Conservation (phyloP, 2,329 filamentous ascomycete genomes). For the Colletotrichum shisoi region DNA sequence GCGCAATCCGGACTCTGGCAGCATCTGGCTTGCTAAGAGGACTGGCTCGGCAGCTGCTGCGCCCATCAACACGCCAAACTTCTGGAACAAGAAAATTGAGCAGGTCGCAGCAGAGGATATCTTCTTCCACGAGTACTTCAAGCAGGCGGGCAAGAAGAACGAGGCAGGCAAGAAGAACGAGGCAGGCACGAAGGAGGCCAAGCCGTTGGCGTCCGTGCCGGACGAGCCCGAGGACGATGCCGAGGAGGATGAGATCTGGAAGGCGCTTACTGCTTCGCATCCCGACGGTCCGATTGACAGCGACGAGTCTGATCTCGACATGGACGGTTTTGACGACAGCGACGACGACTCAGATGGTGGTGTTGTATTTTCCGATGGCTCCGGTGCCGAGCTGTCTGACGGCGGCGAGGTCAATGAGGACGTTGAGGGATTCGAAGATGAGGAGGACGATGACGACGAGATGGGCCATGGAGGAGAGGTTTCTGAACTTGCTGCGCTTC, state of each 20-base stretch:
- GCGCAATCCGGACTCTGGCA: slow-evolving; percentile 63
- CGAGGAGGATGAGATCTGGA: slow-evolving; percentile 86
- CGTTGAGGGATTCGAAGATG: slow-evolving; percentile 50
- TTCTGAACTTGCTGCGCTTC: slow-evolving; percentile 1
- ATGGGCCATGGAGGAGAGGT: slow-evolving; percentile 43
- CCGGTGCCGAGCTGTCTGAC: slow-evolving; percentile 58
- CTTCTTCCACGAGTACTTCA: slow-evolving; percentile 99
- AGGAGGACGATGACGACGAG: slow-evolving; percentile 65
- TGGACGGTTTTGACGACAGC: slow-evolving; percentile 57
- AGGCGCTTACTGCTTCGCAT: slow-evolving; percentile 81
- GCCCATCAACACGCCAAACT: slow-evolving; percentile 81
- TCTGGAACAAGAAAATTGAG: slow-evolving; percentile 90
- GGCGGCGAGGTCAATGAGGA: slow-evolving; percentile 53
- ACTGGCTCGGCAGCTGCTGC: slow-evolving; percentile 48
- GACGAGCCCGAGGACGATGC: slow-evolving; percentile 60
- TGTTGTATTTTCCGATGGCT: slow-evolving; percentile 44
- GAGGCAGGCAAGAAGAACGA: slow-evolving; percentile 65
- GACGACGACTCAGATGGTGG: slow-evolving; percentile 44
- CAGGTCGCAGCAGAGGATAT: slow-evolving; percentile 90
- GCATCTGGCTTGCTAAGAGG: slow-evolving; percentile 64
- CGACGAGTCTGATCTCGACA: slow-evolving; percentile 62
- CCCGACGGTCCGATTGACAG: slow-evolving; percentile 78
- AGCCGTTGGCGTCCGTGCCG: slow-evolving; percentile 53
- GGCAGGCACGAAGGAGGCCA: slow-evolving; percentile 64
- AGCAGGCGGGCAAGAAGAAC: slow-evolving; percentile 69